phyloP scores from a whole-genome alignment of 345 rosid species.

The Streptanthus diversifolius region DNA sequence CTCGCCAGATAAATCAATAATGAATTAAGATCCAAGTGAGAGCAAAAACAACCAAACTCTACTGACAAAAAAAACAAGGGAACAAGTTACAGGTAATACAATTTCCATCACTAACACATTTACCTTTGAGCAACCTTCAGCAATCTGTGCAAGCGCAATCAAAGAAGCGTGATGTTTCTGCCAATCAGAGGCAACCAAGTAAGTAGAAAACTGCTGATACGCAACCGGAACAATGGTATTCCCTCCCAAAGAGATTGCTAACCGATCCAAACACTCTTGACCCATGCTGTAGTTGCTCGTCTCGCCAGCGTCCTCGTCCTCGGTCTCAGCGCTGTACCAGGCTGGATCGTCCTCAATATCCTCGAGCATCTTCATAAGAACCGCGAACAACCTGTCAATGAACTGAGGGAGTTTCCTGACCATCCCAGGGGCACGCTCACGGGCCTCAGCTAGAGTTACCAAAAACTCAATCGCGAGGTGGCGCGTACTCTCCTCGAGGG shows the following conservation, averaged over 20 bases:
- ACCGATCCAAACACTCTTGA: slow-evolving; percentile 95
- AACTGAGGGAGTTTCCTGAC: slow-evolving; percentile 98
- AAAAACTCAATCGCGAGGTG: slow-evolving; percentile 95
- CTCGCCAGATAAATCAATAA: background rate
- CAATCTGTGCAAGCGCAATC: slow-evolving; percentile 97
- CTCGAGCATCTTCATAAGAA: slow-evolving; percentile 85
- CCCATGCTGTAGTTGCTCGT: slow-evolving; percentile 88
- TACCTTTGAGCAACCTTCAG: slow-evolving; percentile 99
- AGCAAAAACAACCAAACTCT: background rate
- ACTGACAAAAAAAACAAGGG: background rate
- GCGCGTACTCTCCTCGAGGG: slow-evolving; percentile 87
- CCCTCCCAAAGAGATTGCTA: slow-evolving; percentile 94
- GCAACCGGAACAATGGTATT: slow-evolving; percentile 97
- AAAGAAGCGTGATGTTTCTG: slow-evolving; percentile 97
- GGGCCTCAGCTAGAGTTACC: slow-evolving; percentile 87
- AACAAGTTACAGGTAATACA: background rate
- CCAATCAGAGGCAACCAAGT: slow-evolving; percentile 94
- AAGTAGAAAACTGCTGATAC: slow-evolving; percentile 83
- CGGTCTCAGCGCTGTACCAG: slow-evolving; percentile 88
- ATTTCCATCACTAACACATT: background rate
- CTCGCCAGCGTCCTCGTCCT: slow-evolving; percentile 97
- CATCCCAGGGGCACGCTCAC: slow-evolving; percentile 99
- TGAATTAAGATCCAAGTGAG: background rate
- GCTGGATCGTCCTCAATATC: slow-evolving; percentile 92
- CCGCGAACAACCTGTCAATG: slow-evolving; percentile 74